Conservation (phyloP, 768 basidiomycete genomes). For the Podaxis pistillaris region DNA sequence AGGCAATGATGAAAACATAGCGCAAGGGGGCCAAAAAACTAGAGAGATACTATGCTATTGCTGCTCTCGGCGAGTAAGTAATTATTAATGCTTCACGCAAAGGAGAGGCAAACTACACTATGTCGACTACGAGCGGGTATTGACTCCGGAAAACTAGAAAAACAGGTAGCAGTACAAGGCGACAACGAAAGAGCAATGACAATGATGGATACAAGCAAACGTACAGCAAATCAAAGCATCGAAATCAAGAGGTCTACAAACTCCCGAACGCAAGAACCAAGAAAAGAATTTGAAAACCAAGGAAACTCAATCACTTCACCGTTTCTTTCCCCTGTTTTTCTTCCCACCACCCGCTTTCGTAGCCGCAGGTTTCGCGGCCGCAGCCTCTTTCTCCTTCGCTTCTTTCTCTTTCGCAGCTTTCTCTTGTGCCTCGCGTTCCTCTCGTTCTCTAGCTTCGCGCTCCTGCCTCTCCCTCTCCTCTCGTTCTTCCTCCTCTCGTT, state of each 20-base stretch:
- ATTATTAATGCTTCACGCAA: background rate
- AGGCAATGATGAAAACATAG: background rate
- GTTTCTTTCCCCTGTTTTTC: conserved; percentile 9
- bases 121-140: background rate
- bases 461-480: background rate
- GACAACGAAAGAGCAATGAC: background rate
- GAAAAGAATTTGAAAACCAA: background rate
- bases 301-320: background rate
- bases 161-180: background rate
- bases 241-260: background rate
- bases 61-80: background rate
- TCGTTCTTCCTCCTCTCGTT: conserved; percentile 8
- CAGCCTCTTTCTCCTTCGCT: conserved; percentile 20
- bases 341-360: conserved; percentile 10
- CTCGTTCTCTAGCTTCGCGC: conserved; percentile 1
- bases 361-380: background rate
- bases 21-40: background rate
- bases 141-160: background rate
- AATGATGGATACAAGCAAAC: background rate
- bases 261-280: background rate
- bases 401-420: conserved; percentile 18
- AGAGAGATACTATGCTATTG: background rate
- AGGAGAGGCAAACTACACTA: background rate
- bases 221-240: background rate
- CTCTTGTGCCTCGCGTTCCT: conserved; percentile 4